Conservation (phyloP, 2,329 filamentous ascomycete genomes). For the Beauveria sp. region DNA sequence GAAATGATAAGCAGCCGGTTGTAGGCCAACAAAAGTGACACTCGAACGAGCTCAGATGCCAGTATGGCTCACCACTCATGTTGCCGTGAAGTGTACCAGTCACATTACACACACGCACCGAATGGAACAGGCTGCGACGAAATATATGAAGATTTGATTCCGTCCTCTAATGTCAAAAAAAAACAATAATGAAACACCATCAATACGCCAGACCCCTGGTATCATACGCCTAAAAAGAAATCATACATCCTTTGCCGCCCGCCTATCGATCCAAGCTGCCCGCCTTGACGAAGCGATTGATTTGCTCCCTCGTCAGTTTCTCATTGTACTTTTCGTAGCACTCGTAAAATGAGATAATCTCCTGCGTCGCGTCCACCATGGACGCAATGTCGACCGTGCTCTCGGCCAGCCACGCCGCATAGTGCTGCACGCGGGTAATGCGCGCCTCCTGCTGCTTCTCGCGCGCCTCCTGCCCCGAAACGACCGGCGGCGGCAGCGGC, state of each 20-base stretch:
- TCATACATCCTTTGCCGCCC: background rate
- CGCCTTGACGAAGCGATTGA: constrained; percentile 53
- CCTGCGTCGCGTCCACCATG: constrained; percentile 83
- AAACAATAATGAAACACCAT: background rate
- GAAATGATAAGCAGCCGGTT: too few relatives aligned
- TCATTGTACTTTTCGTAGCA: constrained; percentile 54
- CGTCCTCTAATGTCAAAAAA: background rate
- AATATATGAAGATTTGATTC: background rate
- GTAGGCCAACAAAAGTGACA: too few relatives aligned
- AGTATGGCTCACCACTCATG: too few relatives aligned
- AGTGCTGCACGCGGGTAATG: constrained; percentile 57
- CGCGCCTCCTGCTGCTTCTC: constrained; percentile 46
- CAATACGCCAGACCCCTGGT: constrained; percentile 2
- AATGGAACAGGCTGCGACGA: background rate
- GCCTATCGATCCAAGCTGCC: constrained; percentile 44
- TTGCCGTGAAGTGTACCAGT: too few relatives aligned
- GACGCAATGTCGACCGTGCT: constrained; percentile 77
- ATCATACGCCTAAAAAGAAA: constrained; percentile 5
- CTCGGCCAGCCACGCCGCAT: constrained; percentile 74
- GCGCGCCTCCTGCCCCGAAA: constrained; percentile 27
- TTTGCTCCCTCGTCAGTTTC: constrained; percentile 49
- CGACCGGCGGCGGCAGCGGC: background rate
- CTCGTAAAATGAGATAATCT: constrained; percentile 85
- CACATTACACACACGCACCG: too few relatives aligned
- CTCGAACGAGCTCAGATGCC: too few relatives aligned